Evolutionary conservation across 192 early-diverging fungal species (phyloP).

Genomic region (Coemansia sp.): DNA sequence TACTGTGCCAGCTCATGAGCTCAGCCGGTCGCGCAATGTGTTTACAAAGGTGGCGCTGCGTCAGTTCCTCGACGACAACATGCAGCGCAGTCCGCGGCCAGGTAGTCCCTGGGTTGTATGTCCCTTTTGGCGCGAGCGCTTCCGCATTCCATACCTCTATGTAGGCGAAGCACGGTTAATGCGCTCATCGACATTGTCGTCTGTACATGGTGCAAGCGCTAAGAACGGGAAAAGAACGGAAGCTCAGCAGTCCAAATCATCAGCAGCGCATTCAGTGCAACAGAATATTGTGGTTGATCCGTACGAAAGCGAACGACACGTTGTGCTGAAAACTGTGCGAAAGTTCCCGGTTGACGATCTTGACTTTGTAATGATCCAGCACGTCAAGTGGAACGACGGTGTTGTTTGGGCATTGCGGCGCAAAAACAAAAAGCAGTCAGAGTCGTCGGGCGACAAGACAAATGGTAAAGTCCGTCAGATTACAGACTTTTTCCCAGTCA

Average conservation of each 20-base stretch:
- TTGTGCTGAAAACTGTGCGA: constrained; percentile 37
- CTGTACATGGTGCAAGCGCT: neutral
- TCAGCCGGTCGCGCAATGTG: constrained; percentile 45
- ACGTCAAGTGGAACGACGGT: constrained; percentile 28
- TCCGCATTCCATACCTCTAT: constrained; percentile 45
- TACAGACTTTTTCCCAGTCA: constrained; percentile 27
- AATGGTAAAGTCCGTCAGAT: constrained; percentile 27
- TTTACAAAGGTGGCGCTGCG: constrained; percentile 48
- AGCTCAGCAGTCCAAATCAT: neutral
- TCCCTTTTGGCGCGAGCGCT: constrained; percentile 44
- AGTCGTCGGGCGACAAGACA: constrained; percentile 11
- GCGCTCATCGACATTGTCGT: neutral
- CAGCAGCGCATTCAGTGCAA: no score
- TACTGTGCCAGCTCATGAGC: constrained; percentile 31
- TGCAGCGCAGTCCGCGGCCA: constrained; percentile 27
- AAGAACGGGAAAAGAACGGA: neutral
- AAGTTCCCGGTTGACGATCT: constrained; percentile 86
- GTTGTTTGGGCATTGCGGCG: constrained; percentile 25
- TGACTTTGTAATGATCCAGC: constrained; percentile 58
- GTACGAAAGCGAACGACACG: constrained; percentile 33
- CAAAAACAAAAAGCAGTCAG: constrained; percentile 17
- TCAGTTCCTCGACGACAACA: constrained; percentile 46
- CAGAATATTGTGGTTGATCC: constrained; percentile 31
- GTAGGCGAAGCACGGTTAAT: constrained; percentile 33
- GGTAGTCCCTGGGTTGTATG: constrained; percentile 41